Evolutionary conservation across 1,284 basidiomycete genomes (phyloP).

Genomic region (Peniophora sp.): DNA sequence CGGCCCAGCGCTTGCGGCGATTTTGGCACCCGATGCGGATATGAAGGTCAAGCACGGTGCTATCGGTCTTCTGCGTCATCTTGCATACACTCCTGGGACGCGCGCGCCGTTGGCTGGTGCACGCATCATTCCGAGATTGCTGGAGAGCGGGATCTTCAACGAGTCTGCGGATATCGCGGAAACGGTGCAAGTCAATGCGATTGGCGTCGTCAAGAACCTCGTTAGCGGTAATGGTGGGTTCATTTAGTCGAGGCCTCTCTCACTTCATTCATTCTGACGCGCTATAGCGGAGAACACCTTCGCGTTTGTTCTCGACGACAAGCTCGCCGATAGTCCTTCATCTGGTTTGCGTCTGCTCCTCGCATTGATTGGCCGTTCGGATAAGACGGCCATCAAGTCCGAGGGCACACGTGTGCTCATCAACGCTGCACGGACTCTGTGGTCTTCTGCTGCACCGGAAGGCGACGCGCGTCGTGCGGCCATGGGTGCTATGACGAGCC

Average conservation of each 20-base stretch:
- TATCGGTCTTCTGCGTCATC: slow-evolving; percentile 77
- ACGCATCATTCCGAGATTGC: slow-evolving; percentile 54
- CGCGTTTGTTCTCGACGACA: slow-evolving; percentile 41
- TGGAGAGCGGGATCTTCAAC: slow-evolving; percentile 65
- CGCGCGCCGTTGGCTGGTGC: slow-evolving; percentile 55
- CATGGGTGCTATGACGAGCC: slow-evolving; percentile 44
- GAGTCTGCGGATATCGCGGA: slow-evolving; percentile 72
- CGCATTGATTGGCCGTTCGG: slow-evolving; percentile 69
- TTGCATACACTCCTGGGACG: slow-evolving; percentile 69
- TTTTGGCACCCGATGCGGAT: slow-evolving; percentile 40
- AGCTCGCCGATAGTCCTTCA: slow-evolving; percentile 17
- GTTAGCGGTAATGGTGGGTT: slow-evolving; percentile 63
- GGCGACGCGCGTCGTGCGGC: slow-evolving; percentile 41
- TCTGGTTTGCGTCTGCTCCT: slow-evolving; percentile 65
- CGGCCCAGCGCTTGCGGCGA: slow-evolving; percentile 28
- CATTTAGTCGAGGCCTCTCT: slow-evolving; percentile 4
- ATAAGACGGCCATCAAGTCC: slow-evolving; percentile 77
- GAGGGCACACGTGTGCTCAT: slow-evolving; percentile 87
- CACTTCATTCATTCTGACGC: background rate
- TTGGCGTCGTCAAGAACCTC: slow-evolving; percentile 86
- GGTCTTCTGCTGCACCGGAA: slow-evolving; percentile 39
- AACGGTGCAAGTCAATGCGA: slow-evolving; percentile 81
- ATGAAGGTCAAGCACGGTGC: slow-evolving; percentile 82
- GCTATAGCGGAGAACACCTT: slow-evolving; percentile 57
- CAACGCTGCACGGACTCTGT: slow-evolving; percentile 70